Base-by-base conservation (phyloP, 139 green algal species). In the Coccomyxa sp. region DNA sequence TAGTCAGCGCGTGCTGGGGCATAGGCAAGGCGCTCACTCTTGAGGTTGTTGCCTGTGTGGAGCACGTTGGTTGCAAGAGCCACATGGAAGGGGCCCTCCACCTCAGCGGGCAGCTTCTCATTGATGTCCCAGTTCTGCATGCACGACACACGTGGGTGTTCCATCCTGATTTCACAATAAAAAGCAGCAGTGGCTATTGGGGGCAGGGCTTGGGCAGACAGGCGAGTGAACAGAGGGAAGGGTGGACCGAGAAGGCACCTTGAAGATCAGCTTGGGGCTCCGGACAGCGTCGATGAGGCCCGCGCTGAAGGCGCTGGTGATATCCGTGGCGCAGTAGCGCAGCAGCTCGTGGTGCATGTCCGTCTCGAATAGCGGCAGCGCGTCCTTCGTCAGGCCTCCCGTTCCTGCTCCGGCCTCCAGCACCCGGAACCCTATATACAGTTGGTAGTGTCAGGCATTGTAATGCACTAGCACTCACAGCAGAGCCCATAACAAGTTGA, bases 71-170 rank as follows among this genome's bases (percentile, higher is more conserved):
- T 64, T 16, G 38, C 71, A 35, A 76, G 18, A 1, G 35, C 38
- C 12, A 76, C 40, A 37, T 76, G 14, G 39, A 68, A 64, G 38
- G 71, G 38, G 0, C 39, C 71, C 18, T 36, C 64, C 64, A 71
- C 29, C 64, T 71, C 64, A 18, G 27, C 7, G 18, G 64, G 64
- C 29, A 36, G 64, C 64, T 33, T 8, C 27, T 34, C 71, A 37
- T 76, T 76, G 71, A 76, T 58, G 71, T 76, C 71, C 71, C 71
- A 76, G 0, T 35, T 38, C 71, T 76, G 71, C 35, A 44, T 31
- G 29, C 70, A 74, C 33, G 35, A 12, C 31, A 22, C n/a, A 72
- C 10, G 3, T 71, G 2, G 34, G 68, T 39, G 29, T 1, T 72
- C 1, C 5, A 18, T 64, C 50, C 50, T 64, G 50, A 12, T 58